Percentiles rank a stretch among this genome's conserved stretches.
Evolutionary conservation across 2,329 filamentous ascomycete species (phyloP).

Genomic region (Aspergillus sp.): DNA sequence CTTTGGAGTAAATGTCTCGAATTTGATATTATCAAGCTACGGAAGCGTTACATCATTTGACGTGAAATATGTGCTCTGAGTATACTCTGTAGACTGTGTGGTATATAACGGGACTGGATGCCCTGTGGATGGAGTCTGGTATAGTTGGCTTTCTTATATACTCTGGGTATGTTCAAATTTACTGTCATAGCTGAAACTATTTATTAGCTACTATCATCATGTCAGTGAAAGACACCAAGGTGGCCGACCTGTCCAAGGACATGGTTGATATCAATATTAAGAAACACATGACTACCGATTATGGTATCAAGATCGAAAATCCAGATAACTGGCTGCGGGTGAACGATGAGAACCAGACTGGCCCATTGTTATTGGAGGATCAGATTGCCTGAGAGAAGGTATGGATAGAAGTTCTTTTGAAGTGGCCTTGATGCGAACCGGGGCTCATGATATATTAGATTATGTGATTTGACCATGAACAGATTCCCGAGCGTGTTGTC

Average conservation of each 20-base stretch:
- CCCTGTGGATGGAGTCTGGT: too few relatives aligned
- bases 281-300: slow-evolving; percentile 64
- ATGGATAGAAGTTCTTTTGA: slow-evolving; percentile 12
- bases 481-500: slow-evolving; percentile 60
- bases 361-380: slow-evolving; percentile 57
- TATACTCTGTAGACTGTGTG: too few relatives aligned
- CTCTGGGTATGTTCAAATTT: too few relatives aligned
- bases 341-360: slow-evolving; percentile 53
- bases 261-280: slow-evolving; percentile 52
- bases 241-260: slow-evolving; percentile 52
- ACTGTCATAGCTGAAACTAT: too few relatives aligned
- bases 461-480: slow-evolving; percentile 64
- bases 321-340: slow-evolving; percentile 71
- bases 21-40: too few relatives aligned
- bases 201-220: too few relatives aligned
- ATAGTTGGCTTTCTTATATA: too few relatives aligned
- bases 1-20: too few relatives aligned
- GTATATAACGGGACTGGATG: too few relatives aligned
- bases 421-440: neutral
- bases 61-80: too few relatives aligned
- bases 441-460: slow-evolving; percentile 23
- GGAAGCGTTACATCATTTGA: too few relatives aligned
- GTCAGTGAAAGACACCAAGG: slow-evolving; percentile 38
- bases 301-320: slow-evolving; percentile 62
- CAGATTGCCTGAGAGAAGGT: slow-evolving; percentile 70